Percentiles rank a stretch among this genome's conserved stretches.
phyloP scores from a whole-genome alignment of 805 yeast genomes.

The Dipodascopsis tothii region DNA sequence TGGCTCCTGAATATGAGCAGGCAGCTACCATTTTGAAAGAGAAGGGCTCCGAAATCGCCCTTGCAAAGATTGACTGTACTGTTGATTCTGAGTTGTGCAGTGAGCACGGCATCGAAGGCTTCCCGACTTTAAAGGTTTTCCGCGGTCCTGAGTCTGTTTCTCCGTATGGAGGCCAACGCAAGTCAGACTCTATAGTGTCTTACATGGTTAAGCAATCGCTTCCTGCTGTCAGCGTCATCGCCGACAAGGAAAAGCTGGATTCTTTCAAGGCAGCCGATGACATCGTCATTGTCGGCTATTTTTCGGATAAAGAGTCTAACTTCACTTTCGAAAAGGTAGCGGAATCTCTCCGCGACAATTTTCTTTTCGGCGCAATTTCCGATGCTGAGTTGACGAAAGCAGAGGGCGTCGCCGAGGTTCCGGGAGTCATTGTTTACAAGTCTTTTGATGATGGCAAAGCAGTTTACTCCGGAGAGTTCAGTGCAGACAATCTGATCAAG shows the following conservation, averaged over 20 bases:
- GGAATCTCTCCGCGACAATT: constrained; percentile 52
- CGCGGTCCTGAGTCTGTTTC: constrained; percentile 41
- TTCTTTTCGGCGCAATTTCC: constrained; percentile 47
- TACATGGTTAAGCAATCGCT: constrained; percentile 75
- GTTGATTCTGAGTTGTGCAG: constrained; percentile 65
- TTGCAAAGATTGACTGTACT: constrained; percentile 83
- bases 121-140: constrained; percentile 76
- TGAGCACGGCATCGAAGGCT: constrained; percentile 64
- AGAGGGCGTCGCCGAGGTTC: constrained; percentile 35
- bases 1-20: constrained; percentile 70
- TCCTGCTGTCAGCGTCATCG: constrained; percentile 61
- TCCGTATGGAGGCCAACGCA: constrained; percentile 81
- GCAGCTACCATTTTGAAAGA: constrained; percentile 62
- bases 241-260: constrained; percentile 45
- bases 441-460: constrained; percentile 31
- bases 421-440: constrained; percentile 42
- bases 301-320: constrained; percentile 46
- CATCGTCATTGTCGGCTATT: constrained; percentile 44
- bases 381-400: constrained; percentile 37
- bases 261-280: constrained; percentile 39
- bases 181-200: constrained; percentile 64
- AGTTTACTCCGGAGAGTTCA: constrained; percentile 30
- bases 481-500: constrained; percentile 35
- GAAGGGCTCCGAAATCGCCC: constrained; percentile 54
- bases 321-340: constrained; percentile 61